These are phyloP conservation scores for Emergomyces orientalis DNA, from an alignment of 2,329 filamentous ascomycete genomes.

Conservation along the genomic window DNA sequence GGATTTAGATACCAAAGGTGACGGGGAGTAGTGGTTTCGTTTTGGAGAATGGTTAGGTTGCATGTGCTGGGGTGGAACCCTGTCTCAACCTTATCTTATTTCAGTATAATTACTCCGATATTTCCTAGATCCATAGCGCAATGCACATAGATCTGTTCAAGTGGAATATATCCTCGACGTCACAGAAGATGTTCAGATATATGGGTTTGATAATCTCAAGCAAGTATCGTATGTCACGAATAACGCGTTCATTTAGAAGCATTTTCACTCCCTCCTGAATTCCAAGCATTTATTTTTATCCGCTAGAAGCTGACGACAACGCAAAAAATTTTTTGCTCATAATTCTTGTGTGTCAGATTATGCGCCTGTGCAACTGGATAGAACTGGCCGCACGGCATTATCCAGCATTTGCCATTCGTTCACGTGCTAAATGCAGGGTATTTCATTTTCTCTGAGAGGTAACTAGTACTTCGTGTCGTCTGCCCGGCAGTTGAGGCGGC, in stretches of 20 bases:
- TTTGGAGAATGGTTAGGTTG: background rate
- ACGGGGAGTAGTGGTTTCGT: background rate
- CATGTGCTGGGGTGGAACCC: background rate
- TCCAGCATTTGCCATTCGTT: constrained; percentile 23
- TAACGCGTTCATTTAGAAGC: background rate
- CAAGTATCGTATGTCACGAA: background rate
- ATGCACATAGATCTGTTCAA: background rate
- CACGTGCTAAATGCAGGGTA: constrained; percentile 29
- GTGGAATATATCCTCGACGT: background rate
- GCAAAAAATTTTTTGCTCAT: background rate
- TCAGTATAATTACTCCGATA: background rate
- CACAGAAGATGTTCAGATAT: background rate
- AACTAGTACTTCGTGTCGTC: constrained; percentile 13
- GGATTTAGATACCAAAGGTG: background rate
- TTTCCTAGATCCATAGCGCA: background rate
- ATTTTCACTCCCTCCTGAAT: background rate
- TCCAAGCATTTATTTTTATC: background rate
- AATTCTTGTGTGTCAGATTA: background rate
- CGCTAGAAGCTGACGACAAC: background rate
- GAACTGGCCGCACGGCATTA: background rate
- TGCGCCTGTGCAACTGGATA: background rate
- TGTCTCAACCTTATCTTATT: background rate
- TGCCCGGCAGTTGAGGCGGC: constrained; percentile 18
- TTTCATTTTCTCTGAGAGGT: constrained; percentile 23
- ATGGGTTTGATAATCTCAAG: background rate